Base-by-base conservation (phyloP, 108 stramenopile genomes). In the Fragilaria radians region DNA sequence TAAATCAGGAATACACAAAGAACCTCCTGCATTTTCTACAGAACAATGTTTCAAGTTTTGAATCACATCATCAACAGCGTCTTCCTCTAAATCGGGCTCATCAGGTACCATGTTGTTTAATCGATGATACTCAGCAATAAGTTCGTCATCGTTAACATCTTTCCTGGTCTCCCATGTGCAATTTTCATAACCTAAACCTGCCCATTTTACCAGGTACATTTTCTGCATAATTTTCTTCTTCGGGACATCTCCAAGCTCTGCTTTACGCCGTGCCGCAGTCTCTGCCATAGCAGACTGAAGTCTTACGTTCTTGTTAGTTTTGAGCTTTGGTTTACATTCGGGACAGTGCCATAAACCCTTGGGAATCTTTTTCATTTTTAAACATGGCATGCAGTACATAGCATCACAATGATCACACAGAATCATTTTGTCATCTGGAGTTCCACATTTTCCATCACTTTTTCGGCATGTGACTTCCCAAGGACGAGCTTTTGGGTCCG, bases 181-280 rank as follows among this genome's bases (percentile, higher is more conserved):
- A 36, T 88, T 82, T 54, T 92, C 88, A 71, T 97, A 98, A 30
- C 94, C 88, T 3, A 97, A 70, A 18, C 93, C 96, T 5, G 73
- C 71, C 99, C 99, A 99, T 62, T 98, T 98, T 55, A 99, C 95
- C 7, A 98, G 77, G 62, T 93, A 89, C 82, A 90, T 82, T 5
- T 73, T 83, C 60, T 86, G 72, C 46, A 78, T 86, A 5, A 90
- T 78, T 50, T 71, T 71, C 46, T 85, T 78, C 60, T 80, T 89
- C 22, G 90, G 88, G 5, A 76, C 76, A 50, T 90, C 89, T 9
- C 85, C 87, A 5, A 86, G 71, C 57, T 91, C 86, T 0, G 93
- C 93, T 36, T 84, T 56, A 46, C 83, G 86, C 54, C 80, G 70
- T 33, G 88, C 87, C 1, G 83, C 88, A 47, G 77, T 71, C 57